phyloP scores from a whole-genome alignment of 495 filamentous ascomycete species.

The Mytilinidion resinicola region DNA sequence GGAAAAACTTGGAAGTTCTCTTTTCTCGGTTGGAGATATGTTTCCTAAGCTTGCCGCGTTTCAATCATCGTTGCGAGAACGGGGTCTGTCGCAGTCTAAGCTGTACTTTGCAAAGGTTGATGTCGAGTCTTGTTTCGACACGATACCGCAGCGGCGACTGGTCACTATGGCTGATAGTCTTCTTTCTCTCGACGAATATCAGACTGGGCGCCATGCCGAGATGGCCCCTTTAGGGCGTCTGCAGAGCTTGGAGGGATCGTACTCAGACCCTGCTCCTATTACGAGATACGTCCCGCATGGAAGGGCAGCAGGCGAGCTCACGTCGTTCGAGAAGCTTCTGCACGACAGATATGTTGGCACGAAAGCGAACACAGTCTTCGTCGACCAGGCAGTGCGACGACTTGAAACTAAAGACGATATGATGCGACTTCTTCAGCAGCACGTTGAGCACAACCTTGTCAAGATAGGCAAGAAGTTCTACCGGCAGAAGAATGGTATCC shows the following conservation, averaged over 20 bases:
- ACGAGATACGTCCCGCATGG: conserved; percentile 62
- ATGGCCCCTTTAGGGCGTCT: conserved; percentile 46
- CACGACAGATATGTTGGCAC: conserved; percentile 40
- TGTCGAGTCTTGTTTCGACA: conserved; percentile 89
- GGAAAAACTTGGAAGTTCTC: conserved; percentile 58
- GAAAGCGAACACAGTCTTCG: conserved; percentile 66
- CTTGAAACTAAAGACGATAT: conserved; percentile 51
- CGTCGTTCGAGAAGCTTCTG: conserved; percentile 51
- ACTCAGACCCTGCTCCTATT: conserved; percentile 15
- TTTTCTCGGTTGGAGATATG: conserved; percentile 78
- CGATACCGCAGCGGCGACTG: conserved; percentile 77
- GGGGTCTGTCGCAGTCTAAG: conserved; percentile 24
- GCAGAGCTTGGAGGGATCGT: conserved; percentile 17
- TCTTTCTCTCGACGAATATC: conserved; percentile 59
- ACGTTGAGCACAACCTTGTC: conserved; percentile 76
- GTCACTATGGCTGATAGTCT: conserved; percentile 59
- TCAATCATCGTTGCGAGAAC: conserved; percentile 42
- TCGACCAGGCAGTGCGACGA: conserved; percentile 54
- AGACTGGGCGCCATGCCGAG: conserved; percentile 67
- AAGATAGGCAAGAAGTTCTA: conserved; percentile 87
- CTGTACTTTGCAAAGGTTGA: conserved; percentile 90
- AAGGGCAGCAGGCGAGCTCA: conserved; percentile 43
- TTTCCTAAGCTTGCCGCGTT: conserved; percentile 69
- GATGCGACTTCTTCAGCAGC: conserved; percentile 64
- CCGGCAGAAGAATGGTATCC: conserved; percentile 81